Percentiles rank a stretch among this genome's conserved stretches.
These are phyloP conservation scores for Bonnemaisonia californica DNA, from an alignment of 31 red algal species.

Conservation along the genomic window DNA sequence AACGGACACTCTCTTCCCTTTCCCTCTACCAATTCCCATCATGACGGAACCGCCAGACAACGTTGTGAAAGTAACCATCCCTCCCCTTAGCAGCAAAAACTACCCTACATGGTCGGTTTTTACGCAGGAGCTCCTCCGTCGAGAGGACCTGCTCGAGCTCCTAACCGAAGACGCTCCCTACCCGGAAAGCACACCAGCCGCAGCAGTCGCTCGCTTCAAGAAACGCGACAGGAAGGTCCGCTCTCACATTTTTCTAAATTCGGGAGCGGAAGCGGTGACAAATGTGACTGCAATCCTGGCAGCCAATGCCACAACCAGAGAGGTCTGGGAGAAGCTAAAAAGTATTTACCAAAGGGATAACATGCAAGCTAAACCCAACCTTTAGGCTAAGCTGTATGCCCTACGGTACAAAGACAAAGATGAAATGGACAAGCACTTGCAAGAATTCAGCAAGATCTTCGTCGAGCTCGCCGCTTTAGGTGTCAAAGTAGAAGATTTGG, in stretches of 20 bases:
- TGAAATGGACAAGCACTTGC: neutral
- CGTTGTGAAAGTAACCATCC: neutral
- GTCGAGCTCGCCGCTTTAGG: neutral
- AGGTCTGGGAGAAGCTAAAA: conserved; percentile 1
- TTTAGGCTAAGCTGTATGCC: neutral
- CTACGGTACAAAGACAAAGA: conserved; percentile 4
- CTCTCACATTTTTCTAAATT: neutral
- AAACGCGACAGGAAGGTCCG: neutral
- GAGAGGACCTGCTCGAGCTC: conserved; percentile 10
- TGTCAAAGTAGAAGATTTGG: neutral
- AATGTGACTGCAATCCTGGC: neutral
- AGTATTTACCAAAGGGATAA: neutral
- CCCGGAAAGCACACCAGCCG: neutral
- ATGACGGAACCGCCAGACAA: neutral
- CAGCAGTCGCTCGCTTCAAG: neutral
- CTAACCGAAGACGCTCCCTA: neutral
- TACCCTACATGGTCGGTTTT: neutral
- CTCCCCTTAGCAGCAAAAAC: neutral
- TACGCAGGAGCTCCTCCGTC: neutral
- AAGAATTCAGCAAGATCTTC: neutral
- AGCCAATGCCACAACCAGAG: neutral
- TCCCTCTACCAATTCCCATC: neutral
- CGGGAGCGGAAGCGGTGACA: neutral
- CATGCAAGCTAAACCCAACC: neutral
- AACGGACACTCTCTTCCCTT: neutral